Conservation (phyloP, 2,329 filamentous ascomycete genomes). For the Dothistroma pini region DNA sequence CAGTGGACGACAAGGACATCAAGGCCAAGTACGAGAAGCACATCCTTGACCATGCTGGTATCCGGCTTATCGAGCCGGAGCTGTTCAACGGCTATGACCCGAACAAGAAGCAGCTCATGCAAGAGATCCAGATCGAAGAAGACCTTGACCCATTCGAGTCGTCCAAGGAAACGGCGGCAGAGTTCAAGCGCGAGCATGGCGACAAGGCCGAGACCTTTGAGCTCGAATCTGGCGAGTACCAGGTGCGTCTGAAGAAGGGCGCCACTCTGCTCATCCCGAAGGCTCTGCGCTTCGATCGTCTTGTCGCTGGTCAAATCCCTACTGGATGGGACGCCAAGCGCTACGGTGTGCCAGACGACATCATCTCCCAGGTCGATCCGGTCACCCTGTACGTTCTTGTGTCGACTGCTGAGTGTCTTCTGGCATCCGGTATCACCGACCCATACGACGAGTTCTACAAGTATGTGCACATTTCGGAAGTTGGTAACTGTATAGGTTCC, state of each 20-base stretch:
- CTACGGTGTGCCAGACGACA: constrained; percentile 96
- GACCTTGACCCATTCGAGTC: constrained; percentile 96
- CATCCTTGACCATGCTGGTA: constrained; percentile 94
- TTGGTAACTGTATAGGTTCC: constrained; percentile 97
- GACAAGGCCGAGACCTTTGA: constrained; percentile 98
- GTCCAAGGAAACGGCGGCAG: constrained; percentile 93
- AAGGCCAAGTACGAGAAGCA: constrained; percentile 97
- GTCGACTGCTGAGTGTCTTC: constrained; percentile 84
- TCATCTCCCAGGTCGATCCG: constrained; percentile 94
- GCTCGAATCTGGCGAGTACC: constrained; percentile 88
- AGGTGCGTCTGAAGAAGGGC: constrained; percentile 91
- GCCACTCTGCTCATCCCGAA: constrained; percentile 94
- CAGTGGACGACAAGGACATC: constrained; percentile 96
- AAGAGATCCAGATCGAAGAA: constrained; percentile 96
- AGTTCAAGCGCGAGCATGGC: constrained; percentile 95
- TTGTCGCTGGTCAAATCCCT: constrained; percentile 94
- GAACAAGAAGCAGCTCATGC: constrained; percentile 96
- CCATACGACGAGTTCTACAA: constrained; percentile 99
- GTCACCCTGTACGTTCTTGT: constrained; percentile 95
- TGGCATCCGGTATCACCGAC: constrained; percentile 93
- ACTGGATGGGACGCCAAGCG: constrained; percentile 96
- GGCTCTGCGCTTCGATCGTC: constrained; percentile 92
- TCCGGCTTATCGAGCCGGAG: constrained; percentile 95
- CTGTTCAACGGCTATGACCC: constrained; percentile 96
- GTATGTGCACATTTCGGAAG: constrained; percentile 96